A percentile compares a stretch with the other conserved stretches of the same genome.
Evolutionary conservation across 352 stramenopile genomes (phyloP).

Genomic region (Globisporangium paroecandrum): DNA sequence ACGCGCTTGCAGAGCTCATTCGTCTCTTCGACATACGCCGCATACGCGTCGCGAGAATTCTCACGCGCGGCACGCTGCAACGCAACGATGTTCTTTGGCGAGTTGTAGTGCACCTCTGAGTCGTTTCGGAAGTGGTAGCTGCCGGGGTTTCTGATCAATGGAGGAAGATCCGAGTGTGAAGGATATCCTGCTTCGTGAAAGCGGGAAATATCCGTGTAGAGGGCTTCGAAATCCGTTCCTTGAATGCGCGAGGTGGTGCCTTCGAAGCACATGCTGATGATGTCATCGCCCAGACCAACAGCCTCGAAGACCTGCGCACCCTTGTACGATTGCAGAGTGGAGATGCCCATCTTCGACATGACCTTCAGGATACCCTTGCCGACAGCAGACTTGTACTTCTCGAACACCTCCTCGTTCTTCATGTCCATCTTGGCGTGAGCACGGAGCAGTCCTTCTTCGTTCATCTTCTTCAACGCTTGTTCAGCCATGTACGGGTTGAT

Average conservation of each 20-base stretch:
- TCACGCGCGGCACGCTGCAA: constrained; percentile 91
- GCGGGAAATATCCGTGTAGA: constrained; percentile 93
- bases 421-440: constrained; percentile 55
- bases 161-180: constrained; percentile 58
- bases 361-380: constrained; percentile 74
- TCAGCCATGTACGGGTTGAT: constrained; percentile 96
- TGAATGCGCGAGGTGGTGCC: constrained; percentile 90
- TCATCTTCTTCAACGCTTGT: constrained; percentile 94
- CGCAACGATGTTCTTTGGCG: constrained; percentile 92
- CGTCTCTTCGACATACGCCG: constrained; percentile 89
- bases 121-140: constrained; percentile 95
- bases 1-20: constrained; percentile 87
- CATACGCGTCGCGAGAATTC: constrained; percentile 93
- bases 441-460: constrained; percentile 86
- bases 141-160: constrained; percentile 92
- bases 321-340: constrained; percentile 93
- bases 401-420: constrained; percentile 55
- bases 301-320: constrained; percentile 96
- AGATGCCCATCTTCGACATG: constrained; percentile 97
- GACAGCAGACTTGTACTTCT: constrained; percentile 63
- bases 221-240: constrained; percentile 91
- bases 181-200: constrained; percentile 92
- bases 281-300: constrained; percentile 90
- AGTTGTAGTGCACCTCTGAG: constrained; percentile 96
- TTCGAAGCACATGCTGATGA: constrained; percentile 88